These are phyloP conservation scores for Malus fusca DNA, from an alignment of 306 rosid genomes.

Conservation along the genomic window DNA sequence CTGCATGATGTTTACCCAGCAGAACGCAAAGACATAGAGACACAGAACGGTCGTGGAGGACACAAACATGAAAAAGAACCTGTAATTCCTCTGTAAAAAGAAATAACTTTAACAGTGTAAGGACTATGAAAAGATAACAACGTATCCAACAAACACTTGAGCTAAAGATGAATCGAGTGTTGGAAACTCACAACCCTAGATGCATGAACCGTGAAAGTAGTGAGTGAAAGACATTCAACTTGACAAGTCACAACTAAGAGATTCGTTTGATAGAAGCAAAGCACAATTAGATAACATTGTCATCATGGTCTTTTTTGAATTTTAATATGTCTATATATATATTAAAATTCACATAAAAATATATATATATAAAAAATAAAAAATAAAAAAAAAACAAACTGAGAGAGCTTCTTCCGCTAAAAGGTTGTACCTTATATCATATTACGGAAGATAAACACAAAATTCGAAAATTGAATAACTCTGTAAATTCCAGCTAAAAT, in stretches of 20 bases:
- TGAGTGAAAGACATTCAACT: not conserved
- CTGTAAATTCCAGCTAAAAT: not conserved
- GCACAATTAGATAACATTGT: not conserved
- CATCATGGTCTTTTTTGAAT: not conserved
- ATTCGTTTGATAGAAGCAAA: not conserved
- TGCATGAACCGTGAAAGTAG: not conserved
- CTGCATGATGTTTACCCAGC: slow-evolving; percentile 32
- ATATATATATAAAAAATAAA: too few species aligned
- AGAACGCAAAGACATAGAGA: slow-evolving; percentile 38
- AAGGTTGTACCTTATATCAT: not conserved
- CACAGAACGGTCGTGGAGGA: slow-evolving; percentile 36
- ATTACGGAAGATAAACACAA: not conserved
- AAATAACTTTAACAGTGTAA: slow-evolving; percentile 12
- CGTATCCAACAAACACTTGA: not conserved
- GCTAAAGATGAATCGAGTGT: not conserved
- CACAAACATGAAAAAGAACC: slow-evolving; percentile 46
- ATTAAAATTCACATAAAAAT: not conserved
- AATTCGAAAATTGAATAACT: not conserved
- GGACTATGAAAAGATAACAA: not conserved
- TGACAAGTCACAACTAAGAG: not conserved
- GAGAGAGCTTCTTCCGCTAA: not conserved
- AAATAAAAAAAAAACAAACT: not conserved
- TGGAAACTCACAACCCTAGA: not conserved
- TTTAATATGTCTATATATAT: not conserved
- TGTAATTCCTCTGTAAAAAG: slow-evolving; percentile 36